Conservation (phyloP, 768 basidiomycete genomes). For the Auriscalpium vulgare region DNA sequence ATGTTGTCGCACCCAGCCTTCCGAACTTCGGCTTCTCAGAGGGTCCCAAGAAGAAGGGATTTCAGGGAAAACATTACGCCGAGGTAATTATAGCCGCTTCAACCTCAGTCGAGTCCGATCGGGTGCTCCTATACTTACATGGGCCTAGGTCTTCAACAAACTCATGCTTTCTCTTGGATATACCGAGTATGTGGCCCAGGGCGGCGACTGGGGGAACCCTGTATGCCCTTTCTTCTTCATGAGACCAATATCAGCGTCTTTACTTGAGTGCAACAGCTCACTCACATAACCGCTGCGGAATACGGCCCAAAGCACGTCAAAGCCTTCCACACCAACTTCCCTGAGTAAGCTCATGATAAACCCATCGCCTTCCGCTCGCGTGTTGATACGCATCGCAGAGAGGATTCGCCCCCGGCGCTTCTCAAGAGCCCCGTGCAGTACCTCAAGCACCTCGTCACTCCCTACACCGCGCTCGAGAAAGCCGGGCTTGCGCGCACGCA, state of each 20-base stretch:
- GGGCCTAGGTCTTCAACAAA: conserved; percentile 12
- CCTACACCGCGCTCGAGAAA: conserved; percentile 28
- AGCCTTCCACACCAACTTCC: conserved; percentile 27
- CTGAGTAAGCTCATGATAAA: conserved; percentile 15
- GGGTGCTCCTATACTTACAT: not conserved
- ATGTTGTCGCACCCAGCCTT: conserved; percentile 51
- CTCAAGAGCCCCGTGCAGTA: conserved; percentile 20
- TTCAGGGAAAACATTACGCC: conserved; percentile 41
- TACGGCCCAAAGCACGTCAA: conserved; percentile 25
- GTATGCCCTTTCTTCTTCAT: conserved; percentile 15
- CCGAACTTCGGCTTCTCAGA: conserved; percentile 60
- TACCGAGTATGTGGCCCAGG: conserved; percentile 33
- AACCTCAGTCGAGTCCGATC: not conserved
- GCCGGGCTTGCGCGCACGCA: conserved; percentile 25
- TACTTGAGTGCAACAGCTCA: conserved; percentile 15
- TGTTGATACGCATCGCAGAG: not conserved
- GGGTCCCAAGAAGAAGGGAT: conserved; percentile 45
- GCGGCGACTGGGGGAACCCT: conserved; percentile 39
- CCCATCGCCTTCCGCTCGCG: not conserved
- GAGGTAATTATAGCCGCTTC: conserved; percentile 29
- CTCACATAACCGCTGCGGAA: conserved; percentile 13
- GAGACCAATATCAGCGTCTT: not conserved
- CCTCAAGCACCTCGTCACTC: conserved; percentile 21
- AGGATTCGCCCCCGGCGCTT: conserved; percentile 22
- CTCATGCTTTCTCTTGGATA: conserved; percentile 21